A percentile compares a stretch with the other conserved stretches of the same genome.
Evolutionary conservation across 148 eudicot genomes (phyloP).

Genomic region (Rhododendron henanense): DNA sequence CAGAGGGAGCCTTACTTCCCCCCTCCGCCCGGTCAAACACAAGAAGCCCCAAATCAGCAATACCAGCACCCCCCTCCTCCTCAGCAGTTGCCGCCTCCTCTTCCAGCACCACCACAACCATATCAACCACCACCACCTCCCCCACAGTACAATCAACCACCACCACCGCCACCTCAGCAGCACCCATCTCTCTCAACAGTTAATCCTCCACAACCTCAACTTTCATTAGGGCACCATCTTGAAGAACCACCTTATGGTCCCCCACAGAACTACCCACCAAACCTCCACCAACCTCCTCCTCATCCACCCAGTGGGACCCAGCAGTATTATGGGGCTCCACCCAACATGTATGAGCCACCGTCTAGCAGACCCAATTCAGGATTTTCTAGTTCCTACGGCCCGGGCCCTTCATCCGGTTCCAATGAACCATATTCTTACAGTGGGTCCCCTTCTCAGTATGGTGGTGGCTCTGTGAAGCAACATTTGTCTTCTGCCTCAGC

Average conservation of each 20-base stretch:
- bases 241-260: conserved; percentile 56
- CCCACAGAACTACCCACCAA: conserved; percentile 43
- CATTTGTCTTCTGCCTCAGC: conserved; percentile 33
- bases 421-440: conserved; percentile 55
- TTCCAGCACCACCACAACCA: conserved; percentile 39
- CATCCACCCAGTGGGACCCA: conserved; percentile 45
- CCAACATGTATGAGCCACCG: conserved; percentile 59
- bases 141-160: conserved; percentile 4
- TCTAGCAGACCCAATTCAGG: conserved; percentile 51
- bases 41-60: conserved; percentile 45
- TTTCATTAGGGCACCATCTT: conserved; percentile 38
- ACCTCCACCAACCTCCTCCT: conserved; percentile 45
- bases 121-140: conserved; percentile 34
- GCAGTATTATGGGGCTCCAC: conserved; percentile 47
- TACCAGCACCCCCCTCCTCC: conserved; percentile 61
- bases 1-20: conserved; percentile 56
- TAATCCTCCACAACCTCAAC: conserved; percentile 36
- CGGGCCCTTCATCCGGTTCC: conserved; percentile 47
- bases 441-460: conserved; percentile 57
- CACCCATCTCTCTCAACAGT: conserved; percentile 37
- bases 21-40: conserved; percentile 41
- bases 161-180: conserved; percentile 47
- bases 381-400: conserved; percentile 42
- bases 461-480: conserved; percentile 53
- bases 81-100: conserved; percentile 37